These are phyloP conservation scores for Psilocybe mexicana DNA, from an alignment of 1,284 basidiomycete genomes.

Conservation along the genomic window DNA sequence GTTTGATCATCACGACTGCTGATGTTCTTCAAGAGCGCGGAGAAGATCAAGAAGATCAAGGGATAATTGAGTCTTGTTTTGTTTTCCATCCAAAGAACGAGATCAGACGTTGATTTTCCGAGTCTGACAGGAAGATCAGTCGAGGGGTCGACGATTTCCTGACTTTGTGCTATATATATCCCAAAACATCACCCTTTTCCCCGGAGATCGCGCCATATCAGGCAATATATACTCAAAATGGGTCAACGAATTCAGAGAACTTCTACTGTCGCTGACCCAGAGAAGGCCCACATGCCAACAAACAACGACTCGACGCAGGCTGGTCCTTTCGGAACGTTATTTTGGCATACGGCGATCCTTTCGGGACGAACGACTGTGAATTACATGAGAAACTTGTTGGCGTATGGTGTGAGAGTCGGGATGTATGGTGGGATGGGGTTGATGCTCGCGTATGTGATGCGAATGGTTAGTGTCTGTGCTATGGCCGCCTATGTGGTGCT, in stretches of 20 bases:
- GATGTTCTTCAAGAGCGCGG: no score
- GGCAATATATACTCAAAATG: not conserved
- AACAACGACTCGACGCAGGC: constrained; percentile 17
- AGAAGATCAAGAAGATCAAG: no score
- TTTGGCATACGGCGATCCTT: constrained; percentile 39
- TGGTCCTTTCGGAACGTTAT: constrained; percentile 28
- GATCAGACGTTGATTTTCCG: no score
- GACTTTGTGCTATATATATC: no score
- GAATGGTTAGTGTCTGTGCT: not conserved
- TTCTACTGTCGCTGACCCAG: constrained; percentile 29
- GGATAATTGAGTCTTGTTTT: no score
- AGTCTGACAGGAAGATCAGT: no score
- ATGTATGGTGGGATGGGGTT: constrained; percentile 62
- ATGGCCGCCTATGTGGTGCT: not conserved
- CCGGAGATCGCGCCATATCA: no score
- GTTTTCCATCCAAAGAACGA: no score
- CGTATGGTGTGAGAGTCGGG: constrained; percentile 59
- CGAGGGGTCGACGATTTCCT: no score
- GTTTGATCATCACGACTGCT: no score
- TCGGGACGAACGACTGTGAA: constrained; percentile 37
- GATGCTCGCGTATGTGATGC: constrained; percentile 46
- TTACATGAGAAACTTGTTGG: constrained; percentile 51
- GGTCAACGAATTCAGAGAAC: constrained; percentile 33
- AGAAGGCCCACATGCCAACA: not conserved
- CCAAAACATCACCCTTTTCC: no score